Conservation (phyloP, 2,329 filamentous ascomycete genomes). For the Xylariaceae sp. region DNA sequence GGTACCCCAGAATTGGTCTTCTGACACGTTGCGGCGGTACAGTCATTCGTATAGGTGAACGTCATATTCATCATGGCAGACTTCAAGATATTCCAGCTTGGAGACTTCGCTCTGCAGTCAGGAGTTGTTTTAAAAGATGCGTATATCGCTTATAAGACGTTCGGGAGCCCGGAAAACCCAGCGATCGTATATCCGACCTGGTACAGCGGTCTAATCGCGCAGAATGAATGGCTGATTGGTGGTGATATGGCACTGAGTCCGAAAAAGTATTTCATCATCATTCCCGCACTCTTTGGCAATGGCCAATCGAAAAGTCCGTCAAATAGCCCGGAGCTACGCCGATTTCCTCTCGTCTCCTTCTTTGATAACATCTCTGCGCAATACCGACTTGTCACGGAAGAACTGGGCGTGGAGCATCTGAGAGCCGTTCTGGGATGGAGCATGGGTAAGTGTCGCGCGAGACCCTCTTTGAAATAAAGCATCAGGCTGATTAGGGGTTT, state of each 20-base stretch:
- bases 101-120: constrained; percentile 65
- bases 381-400: constrained; percentile 62
- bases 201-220: constrained; percentile 61
- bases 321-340: constrained; percentile 51
- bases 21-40: too few species aligned
- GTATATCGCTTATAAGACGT: constrained; percentile 74
- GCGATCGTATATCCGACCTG: constrained; percentile 75
- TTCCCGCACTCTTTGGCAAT: constrained; percentile 68
- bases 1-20: too few species aligned
- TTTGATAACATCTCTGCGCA: constrained; percentile 71
- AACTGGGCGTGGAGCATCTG: constrained; percentile 58
- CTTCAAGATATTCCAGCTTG: constrained; percentile 47
- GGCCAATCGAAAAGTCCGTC: constrained; percentile 66
- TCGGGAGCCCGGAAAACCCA: constrained; percentile 60
- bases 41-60: too few species aligned
- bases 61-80: constrained; percentile 7
- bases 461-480: neutral
- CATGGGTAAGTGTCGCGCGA: constrained; percentile 43
- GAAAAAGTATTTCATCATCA: constrained; percentile 54
- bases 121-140: constrained; percentile 62
- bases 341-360: constrained; percentile 62
- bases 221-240: constrained; percentile 75
- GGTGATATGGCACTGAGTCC: constrained; percentile 63
- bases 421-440: constrained; percentile 66
- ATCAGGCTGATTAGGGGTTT: constrained; percentile 1